Percentiles rank a stretch among this genome's conserved stretches.
These are phyloP conservation scores for Theobroma grandiflorum DNA, from an alignment of 441 rosid genomes.

Conservation along the genomic window DNA sequence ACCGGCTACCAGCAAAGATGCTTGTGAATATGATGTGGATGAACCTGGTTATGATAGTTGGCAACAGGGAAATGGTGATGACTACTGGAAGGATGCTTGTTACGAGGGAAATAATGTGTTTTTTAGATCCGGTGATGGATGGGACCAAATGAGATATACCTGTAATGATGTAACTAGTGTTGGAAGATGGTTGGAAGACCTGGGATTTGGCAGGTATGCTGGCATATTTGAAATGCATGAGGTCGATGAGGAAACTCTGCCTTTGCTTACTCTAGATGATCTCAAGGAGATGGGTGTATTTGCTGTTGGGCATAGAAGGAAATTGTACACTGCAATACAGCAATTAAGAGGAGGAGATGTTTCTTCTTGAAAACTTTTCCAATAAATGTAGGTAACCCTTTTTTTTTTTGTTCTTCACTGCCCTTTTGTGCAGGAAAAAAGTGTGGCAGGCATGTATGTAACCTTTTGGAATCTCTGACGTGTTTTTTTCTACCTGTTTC, in stretches of 20 bases:
- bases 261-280: conserved; percentile 62
- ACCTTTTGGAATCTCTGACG: conserved; percentile 34
- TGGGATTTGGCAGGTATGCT: conserved; percentile 58
- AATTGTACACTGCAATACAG: conserved; percentile 54
- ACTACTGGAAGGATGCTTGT: conserved; percentile 29
- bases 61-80: conserved; percentile 25
- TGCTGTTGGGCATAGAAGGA: conserved; percentile 65
- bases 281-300: conserved; percentile 65
- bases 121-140: conserved; percentile 29
- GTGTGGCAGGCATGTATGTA: conserved; percentile 32
- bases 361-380: conserved; percentile 28
- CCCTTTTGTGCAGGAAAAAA: conserved; percentile 37
- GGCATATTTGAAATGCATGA: conserved; percentile 57
- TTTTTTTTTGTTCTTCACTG: conserved; percentile 12
- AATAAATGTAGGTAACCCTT: conserved; percentile 22
- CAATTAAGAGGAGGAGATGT: conserved; percentile 36
- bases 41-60: conserved; percentile 32
- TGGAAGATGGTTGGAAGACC: conserved; percentile 56
- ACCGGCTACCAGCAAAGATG: conserved; percentile 42
- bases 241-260: conserved; percentile 61
- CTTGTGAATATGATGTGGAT: conserved; percentile 30
- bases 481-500: conserved; percentile 24
- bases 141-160: conserved; percentile 29
- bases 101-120: conserved; percentile 26
- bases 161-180: conserved; percentile 36